Base-by-base conservation (phyloP, 2,329 filamentous ascomycete species). In the Pyricularia grisea region DNA sequence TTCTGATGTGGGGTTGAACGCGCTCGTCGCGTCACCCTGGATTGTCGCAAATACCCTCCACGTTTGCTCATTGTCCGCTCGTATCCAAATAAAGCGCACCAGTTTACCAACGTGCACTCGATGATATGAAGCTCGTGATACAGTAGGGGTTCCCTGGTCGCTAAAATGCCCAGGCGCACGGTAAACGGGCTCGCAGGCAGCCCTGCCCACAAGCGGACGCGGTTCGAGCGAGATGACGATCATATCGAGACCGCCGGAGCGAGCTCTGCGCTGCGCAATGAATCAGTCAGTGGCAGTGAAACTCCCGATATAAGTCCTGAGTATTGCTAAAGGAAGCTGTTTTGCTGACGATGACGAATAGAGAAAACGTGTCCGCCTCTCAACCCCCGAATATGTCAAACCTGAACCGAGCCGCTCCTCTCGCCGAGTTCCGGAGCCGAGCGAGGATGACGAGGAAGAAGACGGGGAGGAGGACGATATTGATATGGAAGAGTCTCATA, bases 151-250 rank as follows among this genome's bases (percentile, higher is more conserved):
- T n/a, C 6, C n/a, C 25, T 28, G 60, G 60, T 25, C 27, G n/a
- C 30, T 27, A 71, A 60, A 31, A 78, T 78, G 77, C 74, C 76
- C 9, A 72, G 71, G 4, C 73, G 72, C 64, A 77, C 76, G 1
- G 70, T 73, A 23, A 73, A 74, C 61, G 70, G 71, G 66, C 68
- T 73, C 28, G 73, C 70, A 33, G 31, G 31, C 67, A 71, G 66
- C 27, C 71, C 71, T 70, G 70, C 73, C 63, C 74, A 6, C 28
- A 86, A 87, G 75, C 81, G 84, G 71, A 77, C 79, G 27, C 79
- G 81, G 63, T 78, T 73, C 67, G 76, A 72, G 7, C 74, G 77
- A 58, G 77, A 79, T 36, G 74, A 75, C 9, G 75, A 79, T 25
- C 77, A 78, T 20, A 71, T 77, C 2, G 76, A 81, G 20, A 73